Base-by-base conservation (phyloP, 345 rosid species). In the Brassica napus region DNA sequence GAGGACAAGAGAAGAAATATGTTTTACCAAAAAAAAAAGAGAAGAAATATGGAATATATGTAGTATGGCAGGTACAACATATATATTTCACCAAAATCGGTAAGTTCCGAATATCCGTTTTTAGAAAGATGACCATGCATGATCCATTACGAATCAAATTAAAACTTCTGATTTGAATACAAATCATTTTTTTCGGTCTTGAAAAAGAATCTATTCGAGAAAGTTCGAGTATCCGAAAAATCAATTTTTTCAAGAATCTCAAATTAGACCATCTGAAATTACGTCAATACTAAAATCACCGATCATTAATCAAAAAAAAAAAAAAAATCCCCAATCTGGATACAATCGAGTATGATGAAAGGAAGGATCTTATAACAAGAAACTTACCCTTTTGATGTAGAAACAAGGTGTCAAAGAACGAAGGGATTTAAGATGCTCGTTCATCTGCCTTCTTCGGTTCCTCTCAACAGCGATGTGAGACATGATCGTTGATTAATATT, bases 391-490 rank as follows among this genome's bases (percentile, higher is more conserved):
- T 88, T 89, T 92, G 87, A 92, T 89, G 68, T 92, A 94, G 89
- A 94, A 92, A 82, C 88, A 89, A 68, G 98, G 98, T 65, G 98
- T 94, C 68, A 92, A 79, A 75, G 98, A 92, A 54, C 97, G 90
- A 77, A 94, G 83, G 44, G 91, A 88, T 80, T 87, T 91, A 89
- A 94, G 97, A 79, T 94, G 89, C 18, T 94, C 97, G 65, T 94
- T 92, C 97, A 92, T 94, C 86, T 91, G 97, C 55, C 87, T 88
- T 84, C 98, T 91, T 81, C 98, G 88, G 82, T 92, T 92, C 72
- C 98, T 87, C 83, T 94, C 98, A 62, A 94, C 94, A 14, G 94
- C 89, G 74, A 92, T 88, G 81, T 92, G 97, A 76, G 97, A 88
- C 97, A 94, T 94, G 69, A 31, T 16, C 24, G 26, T 55, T 74